phyloP scores from a whole-genome alignment of 371 early-diverging fungal species.

The Polyrhizophydium stewartii region DNA sequence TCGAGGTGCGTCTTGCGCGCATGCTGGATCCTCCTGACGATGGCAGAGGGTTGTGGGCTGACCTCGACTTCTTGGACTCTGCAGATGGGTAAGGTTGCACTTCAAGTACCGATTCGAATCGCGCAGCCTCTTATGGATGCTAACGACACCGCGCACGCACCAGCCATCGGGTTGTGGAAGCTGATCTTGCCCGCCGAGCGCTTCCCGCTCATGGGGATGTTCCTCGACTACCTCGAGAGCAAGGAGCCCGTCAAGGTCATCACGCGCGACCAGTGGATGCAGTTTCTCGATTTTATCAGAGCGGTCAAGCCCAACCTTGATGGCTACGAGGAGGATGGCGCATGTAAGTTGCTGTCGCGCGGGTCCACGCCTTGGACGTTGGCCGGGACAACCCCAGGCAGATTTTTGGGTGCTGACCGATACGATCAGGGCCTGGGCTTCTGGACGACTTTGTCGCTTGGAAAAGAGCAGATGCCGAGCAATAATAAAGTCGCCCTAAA shows the following conservation, averaged over 20 bases:
- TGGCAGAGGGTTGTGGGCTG: too few relatives aligned
- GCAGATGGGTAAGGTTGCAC: too few relatives aligned
- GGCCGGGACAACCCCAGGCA: too few relatives aligned
- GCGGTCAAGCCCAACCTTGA: constrained; percentile 47
- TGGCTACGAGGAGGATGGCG: constrained; percentile 62
- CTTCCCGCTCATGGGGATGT: constrained; percentile 44
- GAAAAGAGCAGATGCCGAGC: too few relatives aligned
- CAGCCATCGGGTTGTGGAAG: constrained; percentile 54
- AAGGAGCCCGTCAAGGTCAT: constrained; percentile 60
- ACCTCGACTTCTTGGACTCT: too few relatives aligned
- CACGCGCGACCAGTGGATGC: constrained; percentile 71
- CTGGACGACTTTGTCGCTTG: too few relatives aligned
- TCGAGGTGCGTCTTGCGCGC: constrained; percentile 47
- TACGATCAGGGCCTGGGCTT: too few relatives aligned
- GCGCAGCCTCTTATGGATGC: not conserved
- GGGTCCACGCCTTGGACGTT: too few relatives aligned
- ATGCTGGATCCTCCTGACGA: not conserved
- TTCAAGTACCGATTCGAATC: not conserved
- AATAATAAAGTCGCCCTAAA: too few relatives aligned
- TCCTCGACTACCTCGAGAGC: constrained; percentile 53
- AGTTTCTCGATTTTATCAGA: constrained; percentile 60
- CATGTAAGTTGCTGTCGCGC: constrained; percentile 67
- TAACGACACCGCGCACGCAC: too few relatives aligned
- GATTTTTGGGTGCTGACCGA: too few relatives aligned
- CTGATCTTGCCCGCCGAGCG: constrained; percentile 40